These are phyloP conservation scores for Stentor coeruleus DNA, from an alignment of 73 alveolate species.

Conservation along the genomic window DNA sequence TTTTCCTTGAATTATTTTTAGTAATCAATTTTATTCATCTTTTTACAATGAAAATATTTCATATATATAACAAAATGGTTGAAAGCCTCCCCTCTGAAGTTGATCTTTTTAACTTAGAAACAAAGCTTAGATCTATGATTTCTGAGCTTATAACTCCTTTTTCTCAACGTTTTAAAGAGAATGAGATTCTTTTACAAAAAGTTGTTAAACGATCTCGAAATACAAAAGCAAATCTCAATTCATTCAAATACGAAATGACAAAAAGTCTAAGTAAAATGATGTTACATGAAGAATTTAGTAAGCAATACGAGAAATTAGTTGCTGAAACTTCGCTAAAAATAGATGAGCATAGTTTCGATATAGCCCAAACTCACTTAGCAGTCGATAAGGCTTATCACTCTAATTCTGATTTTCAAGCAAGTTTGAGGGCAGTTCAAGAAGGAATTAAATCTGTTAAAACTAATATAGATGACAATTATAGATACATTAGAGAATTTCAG, in stretches of 20 bases:
- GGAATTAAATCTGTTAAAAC: not conserved
- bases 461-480: not conserved
- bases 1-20: too few species aligned
- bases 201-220: not conserved
- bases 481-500: not conserved
- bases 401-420: not conserved
- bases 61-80: too few species aligned
- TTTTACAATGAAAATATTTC: too few species aligned
- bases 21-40: too few species aligned
- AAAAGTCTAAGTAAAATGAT: too few species aligned
- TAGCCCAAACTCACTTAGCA: not conserved
- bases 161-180: not conserved
- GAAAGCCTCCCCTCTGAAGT: too few species aligned
- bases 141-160: not conserved
- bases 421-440: not conserved
- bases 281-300: not conserved
- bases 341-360: not conserved
- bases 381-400: not conserved
- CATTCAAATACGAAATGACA: not conserved
- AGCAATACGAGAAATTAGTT: not conserved
- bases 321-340: not conserved
- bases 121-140: not conserved
- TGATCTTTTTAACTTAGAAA: not conserved
- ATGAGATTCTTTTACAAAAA: not conserved
- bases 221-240: too few species aligned